Evolutionary conservation across 352 stramenopile species (phyloP).

Genomic region (Salisapilia sapeloensis): DNA sequence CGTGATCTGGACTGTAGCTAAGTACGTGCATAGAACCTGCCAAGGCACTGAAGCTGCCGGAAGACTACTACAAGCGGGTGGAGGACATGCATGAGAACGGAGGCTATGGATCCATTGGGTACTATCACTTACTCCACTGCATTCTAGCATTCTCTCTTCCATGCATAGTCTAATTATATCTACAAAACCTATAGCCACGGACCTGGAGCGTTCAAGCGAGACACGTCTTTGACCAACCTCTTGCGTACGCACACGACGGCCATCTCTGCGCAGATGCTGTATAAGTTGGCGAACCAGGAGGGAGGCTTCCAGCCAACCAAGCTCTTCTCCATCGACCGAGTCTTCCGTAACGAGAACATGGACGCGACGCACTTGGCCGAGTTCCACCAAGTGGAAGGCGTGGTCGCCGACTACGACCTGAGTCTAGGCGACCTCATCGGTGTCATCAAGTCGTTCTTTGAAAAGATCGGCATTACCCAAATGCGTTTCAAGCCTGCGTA

Average conservation of each 20-base stretch:
- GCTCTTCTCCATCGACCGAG: conserved; percentile 99
- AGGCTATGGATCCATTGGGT: conserved; percentile 94
- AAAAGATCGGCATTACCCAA: conserved; percentile 95
- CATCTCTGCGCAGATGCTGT: conserved; percentile 98
- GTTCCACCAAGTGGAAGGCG: conserved; percentile 99
- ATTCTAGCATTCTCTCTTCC: conserved; percentile 2
- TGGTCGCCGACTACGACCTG: conserved; percentile 98
- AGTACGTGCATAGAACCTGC: conserved; percentile 25
- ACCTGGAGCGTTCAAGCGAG: conserved; percentile 78
- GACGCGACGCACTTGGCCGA: conserved; percentile 99
- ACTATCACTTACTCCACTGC: too few species aligned
- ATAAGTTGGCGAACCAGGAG: conserved; percentile 90
- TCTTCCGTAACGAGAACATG: conserved; percentile 99
- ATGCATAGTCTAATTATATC: conserved; percentile 1
- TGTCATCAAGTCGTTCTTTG: conserved; percentile 99
- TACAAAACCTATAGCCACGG: conserved; percentile 28
- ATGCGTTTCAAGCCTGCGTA: conserved; percentile 99
- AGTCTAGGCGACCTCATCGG: conserved; percentile 97
- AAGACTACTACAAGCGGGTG: conserved; percentile 98
- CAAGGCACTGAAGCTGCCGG: conserved; percentile 78
- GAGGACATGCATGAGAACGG: conserved; percentile 97
- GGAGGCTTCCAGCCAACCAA: conserved; percentile 95
- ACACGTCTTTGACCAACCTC: conserved; percentile 98
- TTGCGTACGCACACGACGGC: conserved; percentile 98
- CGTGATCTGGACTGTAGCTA: not conserved